Conservation (phyloP, 2,329 filamentous ascomycete species). For the Cladophialophora carrionii region DNA sequence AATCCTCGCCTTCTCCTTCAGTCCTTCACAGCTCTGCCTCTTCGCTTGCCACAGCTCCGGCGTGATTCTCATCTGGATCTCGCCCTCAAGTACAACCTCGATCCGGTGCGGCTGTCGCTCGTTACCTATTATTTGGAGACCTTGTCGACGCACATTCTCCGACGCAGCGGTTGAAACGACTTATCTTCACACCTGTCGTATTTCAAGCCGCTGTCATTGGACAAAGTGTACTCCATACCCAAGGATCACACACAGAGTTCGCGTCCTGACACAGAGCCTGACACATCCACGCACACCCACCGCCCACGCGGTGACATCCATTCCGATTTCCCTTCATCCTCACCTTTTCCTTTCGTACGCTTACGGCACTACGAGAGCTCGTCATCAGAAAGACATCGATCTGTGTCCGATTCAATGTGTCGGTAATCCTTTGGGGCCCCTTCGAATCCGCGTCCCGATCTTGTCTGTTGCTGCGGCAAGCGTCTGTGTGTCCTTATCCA, state of each 20-base stretch:
- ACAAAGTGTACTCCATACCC: neutral
- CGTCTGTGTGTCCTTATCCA: conserved; percentile 1
- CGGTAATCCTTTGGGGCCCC: neutral
- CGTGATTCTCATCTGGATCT: neutral
- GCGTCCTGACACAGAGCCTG: conserved; percentile 8
- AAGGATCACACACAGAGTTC: neutral
- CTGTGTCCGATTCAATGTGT: conserved; percentile 4
- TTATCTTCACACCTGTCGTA: neutral
- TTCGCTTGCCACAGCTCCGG: neutral
- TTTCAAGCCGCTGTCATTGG: neutral
- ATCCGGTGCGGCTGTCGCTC: neutral
- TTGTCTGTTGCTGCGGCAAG: conserved; percentile 6
- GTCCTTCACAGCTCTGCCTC: neutral
- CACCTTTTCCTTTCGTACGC: neutral
- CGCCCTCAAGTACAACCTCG: neutral
- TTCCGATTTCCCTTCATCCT: neutral
- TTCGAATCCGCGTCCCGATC: neutral
- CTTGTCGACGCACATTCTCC: neutral
- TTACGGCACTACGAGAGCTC: neutral
- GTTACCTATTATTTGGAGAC: neutral
- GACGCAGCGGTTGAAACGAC: neutral
- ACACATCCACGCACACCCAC: conserved; percentile 1
- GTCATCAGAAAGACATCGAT: neutral
- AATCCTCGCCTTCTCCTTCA: neutral
- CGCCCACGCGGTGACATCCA: conserved; percentile 4